Evolutionary conservation across 306 rosid genomes (phyloP).

Genomic region (Biancaea sappan): DNA sequence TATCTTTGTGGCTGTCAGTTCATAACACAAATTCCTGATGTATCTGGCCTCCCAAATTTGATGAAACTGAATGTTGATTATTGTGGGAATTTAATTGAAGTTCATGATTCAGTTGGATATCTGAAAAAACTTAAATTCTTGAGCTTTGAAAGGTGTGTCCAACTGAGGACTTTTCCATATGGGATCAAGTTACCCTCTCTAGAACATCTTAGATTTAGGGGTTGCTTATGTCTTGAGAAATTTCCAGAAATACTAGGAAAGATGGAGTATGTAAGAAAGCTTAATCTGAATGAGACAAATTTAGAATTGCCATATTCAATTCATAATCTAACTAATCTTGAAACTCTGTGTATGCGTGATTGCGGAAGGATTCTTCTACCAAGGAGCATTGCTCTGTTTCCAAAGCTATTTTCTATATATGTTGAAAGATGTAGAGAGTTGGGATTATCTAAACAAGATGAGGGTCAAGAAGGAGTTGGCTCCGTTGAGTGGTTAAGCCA

Average conservation of each 20-base stretch:
- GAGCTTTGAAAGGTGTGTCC: accelerated
- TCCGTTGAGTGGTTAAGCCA: too few species aligned
- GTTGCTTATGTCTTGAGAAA: not conserved
- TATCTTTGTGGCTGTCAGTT: not conserved
- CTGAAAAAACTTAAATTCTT: not conserved
- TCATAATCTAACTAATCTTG: not conserved
- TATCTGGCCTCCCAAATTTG: not conserved
- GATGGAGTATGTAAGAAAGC: not conserved
- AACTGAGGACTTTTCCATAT: constrained; percentile 8
- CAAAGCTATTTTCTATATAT: too few species aligned
- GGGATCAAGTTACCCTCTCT: not conserved
- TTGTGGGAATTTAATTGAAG: not conserved
- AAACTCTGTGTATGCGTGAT: not conserved
- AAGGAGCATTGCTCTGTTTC: too few species aligned
- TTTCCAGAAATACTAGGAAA: constrained; percentile 1
- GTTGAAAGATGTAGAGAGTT: too few species aligned
- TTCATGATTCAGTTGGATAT: not conserved
- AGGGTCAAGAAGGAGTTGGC: not conserved
- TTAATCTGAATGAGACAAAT: not conserved
- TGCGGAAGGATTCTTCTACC: not conserved
- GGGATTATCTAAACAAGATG: too few species aligned
- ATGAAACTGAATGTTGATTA: not conserved
- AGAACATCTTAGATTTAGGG: not conserved
- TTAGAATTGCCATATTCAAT: not conserved
- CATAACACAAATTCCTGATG: not conserved